Evolutionary conservation across 306 rosid genomes (phyloP).

Genomic region (Abrus pulchellus): DNA sequence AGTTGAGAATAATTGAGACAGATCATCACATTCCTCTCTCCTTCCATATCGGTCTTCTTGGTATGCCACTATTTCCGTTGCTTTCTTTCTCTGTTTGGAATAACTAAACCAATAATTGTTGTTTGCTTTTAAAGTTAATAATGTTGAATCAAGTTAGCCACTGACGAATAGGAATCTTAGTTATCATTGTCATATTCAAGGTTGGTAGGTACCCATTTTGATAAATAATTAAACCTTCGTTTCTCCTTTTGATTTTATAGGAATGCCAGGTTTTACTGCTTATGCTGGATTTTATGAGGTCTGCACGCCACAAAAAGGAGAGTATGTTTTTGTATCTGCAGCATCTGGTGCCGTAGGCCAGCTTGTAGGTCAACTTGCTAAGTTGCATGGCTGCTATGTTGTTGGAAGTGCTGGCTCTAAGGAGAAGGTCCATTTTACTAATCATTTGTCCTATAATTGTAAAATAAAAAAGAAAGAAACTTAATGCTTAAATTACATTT

Average conservation of each 20-base stretch:
- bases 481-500: background rate
- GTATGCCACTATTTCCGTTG: slow-evolving; percentile 26
- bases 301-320: slow-evolving; percentile 57
- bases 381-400: slow-evolving; percentile 69
- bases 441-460: background rate
- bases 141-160: too few species aligned
- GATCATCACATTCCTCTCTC: slow-evolving; percentile 63
- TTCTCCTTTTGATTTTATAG: slow-evolving; percentile 33
- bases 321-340: slow-evolving; percentile 64
- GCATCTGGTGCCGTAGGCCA: slow-evolving; percentile 74
- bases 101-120: background rate
- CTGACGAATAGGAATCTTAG: background rate
- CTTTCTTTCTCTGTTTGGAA: too few species aligned
- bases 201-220: slow-evolving; percentile 1
- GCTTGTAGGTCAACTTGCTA: slow-evolving; percentile 70
- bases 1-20: slow-evolving; percentile 53
- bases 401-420: slow-evolving; percentile 72
- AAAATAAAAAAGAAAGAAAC: background rate
- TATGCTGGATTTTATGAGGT: slow-evolving; percentile 64
- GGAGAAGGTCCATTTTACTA: slow-evolving; percentile 49
- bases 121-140: background rate
- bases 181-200: background rate
- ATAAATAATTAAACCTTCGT: background rate
- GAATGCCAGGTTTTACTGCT: slow-evolving; percentile 75
- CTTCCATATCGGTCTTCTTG: slow-evolving; percentile 62